phyloP scores from a whole-genome alignment of 1,139 yeast species.

The Pneumocystis oryctolagi region DNA sequence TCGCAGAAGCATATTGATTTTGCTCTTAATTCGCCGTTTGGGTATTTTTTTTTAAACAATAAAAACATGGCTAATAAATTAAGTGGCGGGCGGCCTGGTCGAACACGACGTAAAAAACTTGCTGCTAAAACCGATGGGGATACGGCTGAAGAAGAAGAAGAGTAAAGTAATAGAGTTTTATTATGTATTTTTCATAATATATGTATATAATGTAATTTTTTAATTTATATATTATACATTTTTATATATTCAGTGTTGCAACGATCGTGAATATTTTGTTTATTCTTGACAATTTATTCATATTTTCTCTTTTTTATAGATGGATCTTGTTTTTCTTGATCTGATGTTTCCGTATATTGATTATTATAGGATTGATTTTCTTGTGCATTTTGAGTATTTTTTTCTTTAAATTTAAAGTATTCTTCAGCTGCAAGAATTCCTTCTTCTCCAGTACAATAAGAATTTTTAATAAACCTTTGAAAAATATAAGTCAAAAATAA shows the following conservation, averaged over 20 bases:
- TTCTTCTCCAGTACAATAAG: constrained; percentile 6
- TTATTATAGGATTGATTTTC: neutral
- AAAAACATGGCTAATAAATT: neutral
- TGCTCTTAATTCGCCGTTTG: constrained; percentile 98
- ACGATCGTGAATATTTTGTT: too few species aligned
- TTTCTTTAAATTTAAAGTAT: neutral
- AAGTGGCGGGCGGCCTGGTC: constrained; percentile 99
- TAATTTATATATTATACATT: too few species aligned
- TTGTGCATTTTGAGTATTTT: neutral
- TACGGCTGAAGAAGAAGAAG: constrained; percentile 46
- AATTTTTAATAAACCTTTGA: neutral
- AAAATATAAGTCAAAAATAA: neutral
- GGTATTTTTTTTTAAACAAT: constrained; percentile 2
- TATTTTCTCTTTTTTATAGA: constrained; percentile 4
- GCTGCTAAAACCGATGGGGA: constrained; percentile 42
- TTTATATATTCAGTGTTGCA: too few species aligned
- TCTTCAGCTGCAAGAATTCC: constrained; percentile 10
- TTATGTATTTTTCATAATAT: too few species aligned
- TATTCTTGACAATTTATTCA: too few species aligned
- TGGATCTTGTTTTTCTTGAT: constrained; percentile 1
- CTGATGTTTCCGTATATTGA: constrained; percentile 6
- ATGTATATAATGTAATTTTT: too few species aligned
- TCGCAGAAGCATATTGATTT: constrained; percentile 99
- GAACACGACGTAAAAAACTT: constrained; percentile 94
- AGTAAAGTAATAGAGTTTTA: constrained; percentile 27